Evolutionary conservation across 768 basidiomycete genomes (phyloP).

Genomic region (Suillus luteus): DNA sequence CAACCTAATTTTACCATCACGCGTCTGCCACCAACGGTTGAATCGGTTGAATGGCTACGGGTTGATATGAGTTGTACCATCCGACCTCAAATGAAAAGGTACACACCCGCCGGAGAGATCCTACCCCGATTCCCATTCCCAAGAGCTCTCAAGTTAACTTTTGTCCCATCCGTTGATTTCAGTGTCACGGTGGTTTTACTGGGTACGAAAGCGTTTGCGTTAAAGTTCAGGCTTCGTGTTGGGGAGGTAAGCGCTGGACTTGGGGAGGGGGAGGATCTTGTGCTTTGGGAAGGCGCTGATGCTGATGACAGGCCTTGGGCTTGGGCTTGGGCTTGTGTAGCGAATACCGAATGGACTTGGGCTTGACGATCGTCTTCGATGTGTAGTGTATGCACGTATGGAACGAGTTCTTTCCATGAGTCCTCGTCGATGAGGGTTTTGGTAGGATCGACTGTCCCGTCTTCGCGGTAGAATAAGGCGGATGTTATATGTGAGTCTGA

Average conservation of each 20-base stretch:
- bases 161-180: slow-evolving; percentile 25
- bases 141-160: slow-evolving; percentile 16
- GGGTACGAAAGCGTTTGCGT: slow-evolving; percentile 30
- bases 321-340: slow-evolving; percentile 3
- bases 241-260: slow-evolving; percentile 5
- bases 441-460: slow-evolving; percentile 29
- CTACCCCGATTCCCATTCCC: slow-evolving; percentile 23
- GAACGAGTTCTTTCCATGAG: slow-evolving; percentile 34
- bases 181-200: slow-evolving; percentile 19
- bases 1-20: not conserved
- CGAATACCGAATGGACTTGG: not conserved
- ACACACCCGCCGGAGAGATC: slow-evolving; percentile 29
- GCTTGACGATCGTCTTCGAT: slow-evolving; percentile 30
- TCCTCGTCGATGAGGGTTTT: slow-evolving; percentile 32
- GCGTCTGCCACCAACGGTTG: not conserved
- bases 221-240: slow-evolving; percentile 25
- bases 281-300: not conserved
- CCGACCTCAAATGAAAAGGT: slow-evolving; percentile 1
- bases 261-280: slow-evolving; percentile 4
- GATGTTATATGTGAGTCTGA: slow-evolving; percentile 23
- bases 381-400: slow-evolving; percentile 34
- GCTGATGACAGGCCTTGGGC: slow-evolving; percentile 12
- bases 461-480: slow-evolving; percentile 34
- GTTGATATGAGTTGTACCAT: not conserved
- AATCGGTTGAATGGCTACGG: no score